Percentiles rank a stretch among this genome's conserved stretches.
These are phyloP conservation scores for Phytophthora podocarpi DNA, from an alignment of 352 stramenopile genomes.

Conservation along the genomic window DNA sequence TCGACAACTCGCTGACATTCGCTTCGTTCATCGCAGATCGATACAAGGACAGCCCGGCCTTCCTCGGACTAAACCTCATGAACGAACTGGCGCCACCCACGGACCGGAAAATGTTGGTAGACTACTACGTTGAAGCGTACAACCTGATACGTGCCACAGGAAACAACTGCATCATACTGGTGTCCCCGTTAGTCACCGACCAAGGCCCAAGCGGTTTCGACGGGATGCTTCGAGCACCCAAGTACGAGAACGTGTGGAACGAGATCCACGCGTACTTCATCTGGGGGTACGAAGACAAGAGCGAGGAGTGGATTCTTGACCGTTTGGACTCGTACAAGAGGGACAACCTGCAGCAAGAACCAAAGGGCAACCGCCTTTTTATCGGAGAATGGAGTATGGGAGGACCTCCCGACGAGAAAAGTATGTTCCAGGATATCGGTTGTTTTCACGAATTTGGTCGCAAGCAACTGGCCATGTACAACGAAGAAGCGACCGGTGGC, in stretches of 20 bases:
- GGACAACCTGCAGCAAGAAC: constrained; percentile 5
- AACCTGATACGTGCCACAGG: constrained; percentile 29
- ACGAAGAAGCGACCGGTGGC: too few relatives aligned
- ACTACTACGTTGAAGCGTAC: constrained; percentile 51
- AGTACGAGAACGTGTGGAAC: constrained; percentile 61
- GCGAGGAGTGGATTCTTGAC: constrained; percentile 20
- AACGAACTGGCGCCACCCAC: background rate
- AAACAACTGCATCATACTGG: constrained; percentile 48
- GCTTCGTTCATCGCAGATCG: background rate
- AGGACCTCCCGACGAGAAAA: constrained; percentile 22
- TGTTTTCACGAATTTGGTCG: constrained; percentile 30
- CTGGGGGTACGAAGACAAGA: constrained; percentile 37
- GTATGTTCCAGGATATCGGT: constrained; percentile 28
- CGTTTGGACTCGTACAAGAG: constrained; percentile 27
- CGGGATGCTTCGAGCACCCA: constrained; percentile 26
- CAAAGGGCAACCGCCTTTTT: constrained; percentile 25
- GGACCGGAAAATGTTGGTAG: constrained; percentile 7
- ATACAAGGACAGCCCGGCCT: background rate
- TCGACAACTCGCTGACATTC: background rate
- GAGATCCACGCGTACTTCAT: too few relatives aligned
- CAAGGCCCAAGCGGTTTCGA: constrained; percentile 24
- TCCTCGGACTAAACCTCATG: background rate
- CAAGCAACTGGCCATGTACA: constrained; percentile 38
- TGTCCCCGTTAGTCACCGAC: constrained; percentile 42
- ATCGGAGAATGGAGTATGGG: constrained; percentile 59